Base-by-base conservation (phyloP, 331 rosid genomes). In the Rosa hybrid region DNA sequence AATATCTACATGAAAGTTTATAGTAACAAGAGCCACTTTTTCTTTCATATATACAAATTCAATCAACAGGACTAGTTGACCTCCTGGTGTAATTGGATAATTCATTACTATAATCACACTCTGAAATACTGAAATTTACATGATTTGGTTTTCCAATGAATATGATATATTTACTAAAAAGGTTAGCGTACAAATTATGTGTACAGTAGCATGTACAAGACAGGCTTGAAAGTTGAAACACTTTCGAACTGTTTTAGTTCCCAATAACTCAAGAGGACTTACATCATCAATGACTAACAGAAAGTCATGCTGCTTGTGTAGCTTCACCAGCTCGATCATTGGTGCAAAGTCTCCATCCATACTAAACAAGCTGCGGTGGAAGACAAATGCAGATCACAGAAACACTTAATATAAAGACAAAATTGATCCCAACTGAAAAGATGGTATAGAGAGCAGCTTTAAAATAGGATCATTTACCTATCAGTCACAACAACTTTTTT, bases 331-430 rank as follows among this genome's bases (percentile, higher is more conserved):
- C 78, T 90, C 94, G 41, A 50, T 77, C 91, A 96, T 84, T 39
- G 99, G 98, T 56, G 98, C 98, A 80, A 84, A 90, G 89, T 96
- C 99, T 57, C 98, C 97, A 77, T 96, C 99, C 99, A 96, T 96
- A 86, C 99, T 96, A 88, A 96, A 96, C 90, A 96, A 88, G 90
- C 99, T 96, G 94, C 83, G 80, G 78, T 30, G 75, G 71, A 78
- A 60, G 50, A 48, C 59, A 67, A 86, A 81, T 67, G 48, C 59
- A 78, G 30, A 60, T 44, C 12, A 41, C 21, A 60, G 79, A 45
- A 68, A 45, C 63, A 51, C 16, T 23, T 20, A 5, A 25, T 56
- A 50, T 9, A 27, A 27, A 78, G 54, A 21, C 12, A 12, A 65
- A 63, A 12, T 30, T 23, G 49, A 67, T 72, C 45, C 14, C 21